Evolutionary conservation across 805 yeast species (phyloP), one percentile per base, ranked within the genome.

Genomic region (Yarrowia deformans): DNA sequence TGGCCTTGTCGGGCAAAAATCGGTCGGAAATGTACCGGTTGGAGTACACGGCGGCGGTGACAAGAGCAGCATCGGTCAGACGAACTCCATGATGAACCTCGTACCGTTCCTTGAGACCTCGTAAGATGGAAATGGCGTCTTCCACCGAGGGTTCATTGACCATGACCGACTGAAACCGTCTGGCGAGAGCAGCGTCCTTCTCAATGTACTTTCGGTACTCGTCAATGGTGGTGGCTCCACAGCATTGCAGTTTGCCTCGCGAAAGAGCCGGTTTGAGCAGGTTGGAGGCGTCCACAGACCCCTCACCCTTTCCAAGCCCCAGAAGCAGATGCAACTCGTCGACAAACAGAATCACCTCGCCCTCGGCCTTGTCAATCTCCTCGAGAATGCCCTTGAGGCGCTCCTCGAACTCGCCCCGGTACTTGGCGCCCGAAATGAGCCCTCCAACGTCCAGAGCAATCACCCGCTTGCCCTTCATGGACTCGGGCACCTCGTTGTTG

Each of bases 61-160:
- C 98, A 69, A 94, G 82, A 0, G 99, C 97, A 61, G 93, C 85
- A 76, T 94, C 99, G 3, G 94, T 85, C 70, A 94, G 91, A 72
- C 97, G 86, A 8, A 94, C 99, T 80, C 99, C 99, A 75, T 94
- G 99, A 75, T 94, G 99, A 1, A 94, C 97, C 76, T 94, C 99
- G 77, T 94, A 94, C 71, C 90, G 85, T 75, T 94, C 98, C 77
- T 94, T 93, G 75, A 94, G 83, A 4, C 99, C 99, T 76, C 99
- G 86, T 70, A 95, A 81, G 70, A 94, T 94, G 35, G 97, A 89
- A 68, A 94, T 92, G 0, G 98, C 89, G 77, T 94, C 98, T 70
- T 90, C 88, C 2, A 93, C 97, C 4, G 90, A 82, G 18, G 99
- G 99, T 76, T 95, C 98, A 70, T 86, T 87, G 45, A 94, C 88